Percentiles rank a stretch among this genome's conserved stretches.
These are phyloP conservation scores for Gossypium raimondii DNA, from an alignment of 345 rosid species.

Conservation along the genomic window DNA sequence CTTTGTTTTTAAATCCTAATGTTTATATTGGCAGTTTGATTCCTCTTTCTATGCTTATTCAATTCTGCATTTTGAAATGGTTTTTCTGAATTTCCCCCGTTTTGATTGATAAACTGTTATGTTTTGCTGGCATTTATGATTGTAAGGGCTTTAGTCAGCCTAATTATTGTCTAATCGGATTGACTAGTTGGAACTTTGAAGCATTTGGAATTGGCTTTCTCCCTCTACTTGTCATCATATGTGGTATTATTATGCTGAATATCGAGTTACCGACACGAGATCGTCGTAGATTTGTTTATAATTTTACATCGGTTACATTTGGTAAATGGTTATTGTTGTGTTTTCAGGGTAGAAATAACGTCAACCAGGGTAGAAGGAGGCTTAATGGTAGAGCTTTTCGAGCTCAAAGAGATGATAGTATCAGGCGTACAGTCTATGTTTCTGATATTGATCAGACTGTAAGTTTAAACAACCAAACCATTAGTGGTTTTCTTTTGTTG, in stretches of 20 bases:
- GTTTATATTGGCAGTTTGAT: background rate
- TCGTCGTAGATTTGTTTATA: background rate
- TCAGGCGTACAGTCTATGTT: conserved; percentile 58
- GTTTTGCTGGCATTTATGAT: background rate
- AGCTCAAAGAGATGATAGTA: conserved; percentile 65
- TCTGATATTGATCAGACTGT: conserved; percentile 60
- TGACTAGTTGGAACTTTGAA: background rate
- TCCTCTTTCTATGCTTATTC: background rate
- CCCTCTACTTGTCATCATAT: background rate
- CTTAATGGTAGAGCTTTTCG: conserved; percentile 51
- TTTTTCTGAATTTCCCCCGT: background rate
- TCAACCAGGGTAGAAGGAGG: conserved; percentile 59
- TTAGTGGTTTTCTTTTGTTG: conserved; percentile 1
- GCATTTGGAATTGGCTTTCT: background rate
- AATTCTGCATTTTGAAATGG: background rate
- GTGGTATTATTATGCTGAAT: background rate
- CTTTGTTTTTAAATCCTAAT: conserved; percentile 4
- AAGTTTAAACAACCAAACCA: conserved; percentile 10
- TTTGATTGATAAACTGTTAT: background rate
- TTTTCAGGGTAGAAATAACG: conserved; percentile 52
- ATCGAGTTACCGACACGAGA: background rate
- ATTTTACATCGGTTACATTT: background rate
- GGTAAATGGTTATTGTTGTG: background rate
- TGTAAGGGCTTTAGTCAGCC: background rate
- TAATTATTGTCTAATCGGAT: conserved; percentile 6